Evolutionary conservation across 192 early-diverging fungal species (phyloP).

Genomic region (Podila epicladia): DNA sequence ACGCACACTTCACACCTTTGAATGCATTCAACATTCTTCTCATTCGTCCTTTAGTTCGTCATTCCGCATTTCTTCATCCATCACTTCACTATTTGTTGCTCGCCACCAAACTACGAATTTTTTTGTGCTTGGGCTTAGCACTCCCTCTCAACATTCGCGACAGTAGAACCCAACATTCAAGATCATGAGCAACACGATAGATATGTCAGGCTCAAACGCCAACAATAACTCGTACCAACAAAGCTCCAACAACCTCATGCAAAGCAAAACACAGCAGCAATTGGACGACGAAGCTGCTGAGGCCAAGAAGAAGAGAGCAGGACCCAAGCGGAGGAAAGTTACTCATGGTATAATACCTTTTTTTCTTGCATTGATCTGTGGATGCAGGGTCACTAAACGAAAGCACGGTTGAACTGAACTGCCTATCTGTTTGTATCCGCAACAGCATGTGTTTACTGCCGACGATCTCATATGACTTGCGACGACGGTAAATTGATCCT

Average conservation of each 20-base stretch:
- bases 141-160: neutral
- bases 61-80: neutral
- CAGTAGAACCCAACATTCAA: neutral
- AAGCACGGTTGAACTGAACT: neutral
- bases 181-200: neutral
- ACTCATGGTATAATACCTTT: constrained; percentile 61
- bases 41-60: neutral
- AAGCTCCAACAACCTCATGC: neutral
- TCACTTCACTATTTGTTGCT: neutral
- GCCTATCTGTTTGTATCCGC: neutral
- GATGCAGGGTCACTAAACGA: neutral
- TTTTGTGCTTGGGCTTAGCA: neutral
- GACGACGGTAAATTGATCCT: constrained; percentile 66
- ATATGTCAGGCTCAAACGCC: neutral
- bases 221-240: constrained; percentile 1
- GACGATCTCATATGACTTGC: constrained; percentile 97
- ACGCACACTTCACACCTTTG: neutral
- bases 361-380: neutral
- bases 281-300: constrained; percentile 41
- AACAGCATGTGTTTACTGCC: constrained; percentile 93
- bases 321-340: constrained; percentile 69
- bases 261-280: constrained; percentile 23
- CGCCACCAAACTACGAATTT: neutral
- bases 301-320: constrained; percentile 65
- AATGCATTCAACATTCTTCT: neutral